These are phyloP conservation scores for Potentilla sterilis DNA, from an alignment of 306 rosid genomes.

Conservation along the genomic window DNA sequence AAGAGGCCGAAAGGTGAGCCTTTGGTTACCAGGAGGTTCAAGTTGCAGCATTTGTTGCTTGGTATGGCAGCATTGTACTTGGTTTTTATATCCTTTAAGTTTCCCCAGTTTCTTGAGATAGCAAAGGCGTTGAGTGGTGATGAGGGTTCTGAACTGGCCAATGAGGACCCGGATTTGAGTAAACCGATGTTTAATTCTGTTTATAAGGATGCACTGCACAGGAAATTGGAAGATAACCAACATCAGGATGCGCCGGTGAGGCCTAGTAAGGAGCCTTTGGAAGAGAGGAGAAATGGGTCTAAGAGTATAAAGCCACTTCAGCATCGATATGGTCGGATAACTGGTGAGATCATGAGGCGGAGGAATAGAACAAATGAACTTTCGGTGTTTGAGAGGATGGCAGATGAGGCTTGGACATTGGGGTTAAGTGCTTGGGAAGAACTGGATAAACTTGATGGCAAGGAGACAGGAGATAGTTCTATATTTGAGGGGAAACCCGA, in stretches of 20 bases:
- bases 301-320: conserved; percentile 41
- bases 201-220: conserved; percentile 70
- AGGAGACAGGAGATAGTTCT: conserved; percentile 51
- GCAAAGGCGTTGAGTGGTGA: conserved; percentile 71
- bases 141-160: conserved; percentile 48
- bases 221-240: conserved; percentile 66
- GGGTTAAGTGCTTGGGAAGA: conserved; percentile 76
- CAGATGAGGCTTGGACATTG: conserved; percentile 96
- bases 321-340: conserved; percentile 64
- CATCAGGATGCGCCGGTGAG: conserved; percentile 57
- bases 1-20: conserved; percentile 71
- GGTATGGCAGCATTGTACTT: conserved; percentile 67
- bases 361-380: conserved; percentile 50
- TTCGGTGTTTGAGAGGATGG: conserved; percentile 81
- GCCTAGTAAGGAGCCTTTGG: conserved; percentile 67
- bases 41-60: conserved; percentile 67
- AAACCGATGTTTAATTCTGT: conserved; percentile 58
- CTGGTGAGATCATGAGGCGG: conserved; percentile 50
- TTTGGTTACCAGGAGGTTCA: conserved; percentile 63
- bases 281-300: conserved; percentile 44
- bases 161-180: conserved; percentile 55
- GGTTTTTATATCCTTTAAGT: conserved; percentile 71
- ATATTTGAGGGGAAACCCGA: conserved; percentile 61
- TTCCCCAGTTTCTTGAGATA: conserved; percentile 61
- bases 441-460: conserved; percentile 44